Conservation (phyloP, 306 rosid genomes). For the Prunus fruticosa region DNA sequence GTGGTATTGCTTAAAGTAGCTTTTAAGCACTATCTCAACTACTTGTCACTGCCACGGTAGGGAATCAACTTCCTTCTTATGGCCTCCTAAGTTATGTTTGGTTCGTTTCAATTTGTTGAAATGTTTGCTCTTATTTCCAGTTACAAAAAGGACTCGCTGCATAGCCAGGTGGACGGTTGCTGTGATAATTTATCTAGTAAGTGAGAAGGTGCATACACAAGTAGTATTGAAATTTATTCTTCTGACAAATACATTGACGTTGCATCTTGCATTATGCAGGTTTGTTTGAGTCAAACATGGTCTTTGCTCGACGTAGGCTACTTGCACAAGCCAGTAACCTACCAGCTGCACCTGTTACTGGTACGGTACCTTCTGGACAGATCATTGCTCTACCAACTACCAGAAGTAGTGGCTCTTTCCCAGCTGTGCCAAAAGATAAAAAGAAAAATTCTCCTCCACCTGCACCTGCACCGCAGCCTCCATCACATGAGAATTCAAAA, state of each 20-base stretch:
- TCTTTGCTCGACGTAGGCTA: slow-evolving; percentile 56
- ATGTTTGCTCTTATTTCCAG: slow-evolving; percentile 31
- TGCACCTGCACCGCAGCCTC: slow-evolving; percentile 11
- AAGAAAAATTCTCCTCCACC: slow-evolving; percentile 34
- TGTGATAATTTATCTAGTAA: slow-evolving; percentile 45
- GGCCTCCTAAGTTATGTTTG: slow-evolving; percentile 16
- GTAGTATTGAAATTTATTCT: slow-evolving; percentile 3
- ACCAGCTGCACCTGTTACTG: slow-evolving; percentile 54
- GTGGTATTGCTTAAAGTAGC: slow-evolving; percentile 40
- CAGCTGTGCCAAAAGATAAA: slow-evolving; percentile 51
- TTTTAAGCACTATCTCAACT: slow-evolving; percentile 38
- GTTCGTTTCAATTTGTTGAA: slow-evolving; percentile 25
- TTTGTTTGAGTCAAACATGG: slow-evolving; percentile 30
- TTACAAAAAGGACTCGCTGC: slow-evolving; percentile 29
- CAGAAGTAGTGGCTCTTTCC: slow-evolving; percentile 71
- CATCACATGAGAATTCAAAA: slow-evolving; percentile 6
- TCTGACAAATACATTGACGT: slow-evolving; percentile 10
- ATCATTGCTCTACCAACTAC: slow-evolving; percentile 44
- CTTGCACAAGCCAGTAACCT: slow-evolving; percentile 69
- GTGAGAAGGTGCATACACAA: slow-evolving; percentile 25
- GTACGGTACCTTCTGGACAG: slow-evolving; percentile 25
- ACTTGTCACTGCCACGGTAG: slow-evolving; percentile 44
- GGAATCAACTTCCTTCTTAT: slow-evolving; percentile 24
- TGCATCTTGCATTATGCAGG: slow-evolving; percentile 35
- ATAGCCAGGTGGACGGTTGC: slow-evolving; percentile 28